Conservation (phyloP, 2,329 filamentous ascomycete genomes). For the Pyricularia pennisetigena region DNA sequence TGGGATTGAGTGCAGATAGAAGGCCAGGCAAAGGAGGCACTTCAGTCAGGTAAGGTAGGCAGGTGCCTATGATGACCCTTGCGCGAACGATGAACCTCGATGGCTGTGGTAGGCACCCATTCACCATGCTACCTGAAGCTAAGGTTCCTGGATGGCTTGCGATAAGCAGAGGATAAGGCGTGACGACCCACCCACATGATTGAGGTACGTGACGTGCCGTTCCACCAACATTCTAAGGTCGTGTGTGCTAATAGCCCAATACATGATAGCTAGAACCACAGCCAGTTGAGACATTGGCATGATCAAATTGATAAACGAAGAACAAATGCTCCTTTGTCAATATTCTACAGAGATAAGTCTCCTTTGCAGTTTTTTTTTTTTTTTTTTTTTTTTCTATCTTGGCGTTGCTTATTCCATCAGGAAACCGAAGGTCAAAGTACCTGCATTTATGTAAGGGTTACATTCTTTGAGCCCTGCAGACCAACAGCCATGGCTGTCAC, state of each 20-base stretch:
- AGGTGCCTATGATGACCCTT: background rate
- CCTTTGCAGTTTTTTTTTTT: background rate
- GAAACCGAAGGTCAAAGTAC: background rate
- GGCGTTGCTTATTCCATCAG: too few relatives aligned
- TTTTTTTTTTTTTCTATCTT: too few relatives aligned
- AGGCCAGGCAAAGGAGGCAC: background rate
- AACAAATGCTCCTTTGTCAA: background rate
- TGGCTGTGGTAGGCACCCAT: background rate
- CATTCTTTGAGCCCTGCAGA: background rate
- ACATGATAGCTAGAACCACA: background rate
- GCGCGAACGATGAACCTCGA: background rate
- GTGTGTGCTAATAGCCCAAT: too few relatives aligned
- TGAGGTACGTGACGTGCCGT: background rate
- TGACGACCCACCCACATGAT: background rate
- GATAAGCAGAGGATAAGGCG: background rate
- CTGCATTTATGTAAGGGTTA: background rate
- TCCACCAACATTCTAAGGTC: background rate
- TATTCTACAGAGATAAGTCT: background rate
- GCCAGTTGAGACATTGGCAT: background rate
- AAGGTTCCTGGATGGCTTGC: background rate
- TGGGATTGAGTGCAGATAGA: background rate
- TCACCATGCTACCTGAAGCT: background rate
- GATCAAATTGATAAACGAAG: background rate
- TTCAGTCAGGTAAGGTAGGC: background rate
- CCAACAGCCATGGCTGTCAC: background rate